Evolutionary conservation across 495 filamentous ascomycete species (phyloP).

Genomic region (Penicillium bialowiezense): DNA sequence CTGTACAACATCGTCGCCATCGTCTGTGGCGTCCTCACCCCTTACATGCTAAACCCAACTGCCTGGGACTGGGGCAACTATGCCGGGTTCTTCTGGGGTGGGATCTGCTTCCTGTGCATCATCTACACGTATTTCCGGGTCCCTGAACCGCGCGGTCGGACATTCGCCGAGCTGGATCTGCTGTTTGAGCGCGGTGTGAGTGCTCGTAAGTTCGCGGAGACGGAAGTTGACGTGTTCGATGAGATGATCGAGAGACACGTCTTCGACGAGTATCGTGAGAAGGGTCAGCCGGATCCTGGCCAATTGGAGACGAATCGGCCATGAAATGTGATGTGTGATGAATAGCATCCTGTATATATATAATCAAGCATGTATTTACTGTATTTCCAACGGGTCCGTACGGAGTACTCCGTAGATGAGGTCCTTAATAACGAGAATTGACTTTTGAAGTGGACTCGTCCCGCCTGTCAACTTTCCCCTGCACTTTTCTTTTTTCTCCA

Average conservation of each 20-base stretch:
- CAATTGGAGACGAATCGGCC: conserved; percentile 30
- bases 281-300: conserved; percentile 26
- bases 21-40: conserved; percentile 66
- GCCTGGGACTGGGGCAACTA: conserved; percentile 76
- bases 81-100: conserved; percentile 82
- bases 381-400: too few relatives aligned
- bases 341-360: too few relatives aligned
- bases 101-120: conserved; percentile 69
- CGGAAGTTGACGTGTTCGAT: conserved; percentile 64
- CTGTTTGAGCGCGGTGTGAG: conserved; percentile 64
- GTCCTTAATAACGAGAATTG: too few relatives aligned
- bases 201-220: conserved; percentile 65
- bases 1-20: conserved; percentile 72
- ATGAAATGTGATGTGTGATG: too few relatives aligned
- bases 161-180: conserved; percentile 72
- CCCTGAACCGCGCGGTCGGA: conserved; percentile 66
- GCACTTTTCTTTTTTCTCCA: neutral
- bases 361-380: too few relatives aligned
- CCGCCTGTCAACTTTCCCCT: neutral
- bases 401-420: too few relatives aligned
- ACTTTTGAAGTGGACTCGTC: too few relatives aligned
- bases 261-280: conserved; percentile 46
- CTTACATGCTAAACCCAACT: conserved; percentile 71
- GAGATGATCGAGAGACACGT: conserved; percentile 53
- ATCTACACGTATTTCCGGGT: conserved; percentile 74